phyloP scores from a whole-genome alignment of 768 basidiomycete species.

The Chalciporus sphaerocephalus region DNA sequence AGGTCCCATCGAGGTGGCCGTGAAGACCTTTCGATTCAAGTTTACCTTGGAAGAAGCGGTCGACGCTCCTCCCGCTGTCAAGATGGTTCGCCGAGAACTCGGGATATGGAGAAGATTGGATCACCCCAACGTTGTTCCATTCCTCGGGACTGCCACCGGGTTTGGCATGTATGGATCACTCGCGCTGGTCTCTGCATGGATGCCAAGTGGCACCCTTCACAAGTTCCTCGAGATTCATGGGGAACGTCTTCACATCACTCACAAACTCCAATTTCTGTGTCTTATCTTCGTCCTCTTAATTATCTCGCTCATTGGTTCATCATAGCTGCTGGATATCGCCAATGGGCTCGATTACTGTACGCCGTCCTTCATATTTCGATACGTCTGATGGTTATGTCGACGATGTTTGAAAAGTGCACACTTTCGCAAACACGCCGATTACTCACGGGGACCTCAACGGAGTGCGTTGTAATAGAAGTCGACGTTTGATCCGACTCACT shows the following conservation, averaged over 20 bases:
- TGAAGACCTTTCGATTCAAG: too few relatives aligned
- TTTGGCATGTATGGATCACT: too few relatives aligned
- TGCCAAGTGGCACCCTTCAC: slow-evolving; percentile 24
- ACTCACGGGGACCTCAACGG: slow-evolving; percentile 13
- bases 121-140: too few relatives aligned
- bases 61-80: too few relatives aligned
- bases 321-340: too few relatives aligned
- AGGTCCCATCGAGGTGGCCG: too few relatives aligned
- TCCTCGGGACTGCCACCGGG: too few relatives aligned
- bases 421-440: slow-evolving; percentile 1
- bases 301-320: slow-evolving; percentile 11
- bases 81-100: too few relatives aligned
- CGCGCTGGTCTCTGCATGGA: slow-evolving; percentile 29
- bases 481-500: background rate
- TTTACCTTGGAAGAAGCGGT: too few relatives aligned
- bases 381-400: background rate
- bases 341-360: slow-evolving; percentile 6
- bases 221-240: slow-evolving; percentile 12
- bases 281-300: slow-evolving; percentile 20
- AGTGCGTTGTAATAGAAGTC: background rate
- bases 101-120: too few relatives aligned
- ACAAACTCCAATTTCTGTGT: background rate
- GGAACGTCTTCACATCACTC: background rate
- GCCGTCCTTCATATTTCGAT: background rate
- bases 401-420: slow-evolving; percentile 5